These are phyloP conservation scores for Agroathelia rolfsii DNA, from an alignment of 1,284 basidiomycete species.

Conservation along the genomic window DNA sequence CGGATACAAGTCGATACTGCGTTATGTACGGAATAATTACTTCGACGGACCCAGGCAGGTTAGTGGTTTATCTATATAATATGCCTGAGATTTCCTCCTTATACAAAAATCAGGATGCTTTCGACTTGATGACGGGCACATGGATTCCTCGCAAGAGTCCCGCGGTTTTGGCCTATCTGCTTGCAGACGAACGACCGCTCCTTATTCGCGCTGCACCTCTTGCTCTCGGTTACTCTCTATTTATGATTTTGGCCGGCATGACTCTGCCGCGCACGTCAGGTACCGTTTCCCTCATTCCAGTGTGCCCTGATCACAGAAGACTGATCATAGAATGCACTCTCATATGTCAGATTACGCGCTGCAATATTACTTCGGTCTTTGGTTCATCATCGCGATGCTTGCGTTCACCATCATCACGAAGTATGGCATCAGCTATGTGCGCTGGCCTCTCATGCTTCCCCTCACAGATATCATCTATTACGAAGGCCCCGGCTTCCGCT, in stretches of 20 bases:
- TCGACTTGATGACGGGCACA: conserved; percentile 87
- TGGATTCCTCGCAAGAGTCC: conserved; percentile 77
- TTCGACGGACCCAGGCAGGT: conserved; percentile 90
- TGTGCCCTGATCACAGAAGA: conserved; percentile 7
- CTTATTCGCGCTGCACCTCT: conserved; percentile 69
- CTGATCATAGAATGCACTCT: too few relatives aligned
- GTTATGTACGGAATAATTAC: conserved; percentile 96
- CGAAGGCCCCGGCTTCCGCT: conserved; percentile 78
- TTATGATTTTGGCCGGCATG: conserved; percentile 80
- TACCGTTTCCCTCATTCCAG: conserved; percentile 22
- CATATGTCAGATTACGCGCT: conserved; percentile 59
- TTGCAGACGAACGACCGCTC: conserved; percentile 73
- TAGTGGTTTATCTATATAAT: conserved; percentile 14
- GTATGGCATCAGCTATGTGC: conserved; percentile 82
- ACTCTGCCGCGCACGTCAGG: conserved; percentile 79
- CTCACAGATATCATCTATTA: conserved; percentile 82
- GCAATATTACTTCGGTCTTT: conserved; percentile 71
- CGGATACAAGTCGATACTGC: conserved; percentile 76
- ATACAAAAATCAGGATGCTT: conserved; percentile 59
- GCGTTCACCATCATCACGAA: conserved; percentile 64
- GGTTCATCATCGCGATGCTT: conserved; percentile 56
- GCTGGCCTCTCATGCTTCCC: conserved; percentile 87
- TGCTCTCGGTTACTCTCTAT: conserved; percentile 36
- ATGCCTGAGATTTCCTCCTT: conserved; percentile 7
- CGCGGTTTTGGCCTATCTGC: conserved; percentile 51